Base-by-base conservation (phyloP, 2,329 filamentous ascomycete genomes). In the Sarocladium brachiariae region DNA sequence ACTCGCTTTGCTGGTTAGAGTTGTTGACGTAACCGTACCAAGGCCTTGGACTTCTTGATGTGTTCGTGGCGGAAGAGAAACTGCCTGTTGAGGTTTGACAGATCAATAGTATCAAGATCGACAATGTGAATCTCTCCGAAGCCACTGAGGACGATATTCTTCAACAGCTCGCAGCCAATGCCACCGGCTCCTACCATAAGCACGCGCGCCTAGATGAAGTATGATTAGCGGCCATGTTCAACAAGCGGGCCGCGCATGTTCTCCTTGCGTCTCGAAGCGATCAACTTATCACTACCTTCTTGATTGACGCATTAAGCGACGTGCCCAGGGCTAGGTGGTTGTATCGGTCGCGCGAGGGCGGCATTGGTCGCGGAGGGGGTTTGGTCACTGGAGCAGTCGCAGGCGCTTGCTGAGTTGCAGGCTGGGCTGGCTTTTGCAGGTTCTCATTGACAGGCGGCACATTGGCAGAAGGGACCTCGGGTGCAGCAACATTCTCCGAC, bases 21-120 rank as follows among this genome's bases (percentile, higher is more conserved):
- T 31, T 25, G 56, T 55, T 23, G 30, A 35, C 34, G 7, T n/a
- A 8, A 34, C 70, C 81, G 56, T 75, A 93, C 91, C 70, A 95
- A 70, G 49, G 93, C 91, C 66, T 99, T 99, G 1, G 92, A 83
- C 67, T 96, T 96, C 70, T 96, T 97, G 70, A 99, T 97, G 63
- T 99, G 93, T 65, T 97, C 91, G 61, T 92, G 86, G 54, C 91
- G 82, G 68, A 99, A 99, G 45, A 99, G 83, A 62, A 99, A 99
- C 67, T 99, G 93, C 51, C 93, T 87, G 61, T 99, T 99, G 48
- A 99, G 78, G 65, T 99, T 99, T 71, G 90, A 96, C 19, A 99
- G 78, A 65, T 99, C 93, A 70, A 99, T 97, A 1, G 93, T 99
- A 67, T 99, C 93, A 53, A 99, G 86, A 68, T 99, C 93, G 58